Evolutionary conservation across 495 filamentous ascomycete species (phyloP).

Genomic region (Podospora pseudocomata): DNA sequence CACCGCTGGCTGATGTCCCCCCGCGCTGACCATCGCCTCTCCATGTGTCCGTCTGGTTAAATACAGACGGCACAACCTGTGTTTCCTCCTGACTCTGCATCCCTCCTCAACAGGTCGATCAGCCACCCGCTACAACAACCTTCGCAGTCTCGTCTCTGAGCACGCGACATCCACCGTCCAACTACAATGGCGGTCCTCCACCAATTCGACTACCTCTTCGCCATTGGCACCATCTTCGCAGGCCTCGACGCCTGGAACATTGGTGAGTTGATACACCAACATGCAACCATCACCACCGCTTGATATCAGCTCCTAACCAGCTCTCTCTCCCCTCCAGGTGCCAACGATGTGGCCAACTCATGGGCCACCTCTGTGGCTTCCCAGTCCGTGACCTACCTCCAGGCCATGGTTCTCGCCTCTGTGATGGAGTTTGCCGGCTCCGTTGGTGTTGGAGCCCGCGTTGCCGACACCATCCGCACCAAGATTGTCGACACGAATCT

Average conservation of each 20-base stretch:
- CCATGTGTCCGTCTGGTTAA: not conserved
- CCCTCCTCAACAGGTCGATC: slow-evolving; percentile 11
- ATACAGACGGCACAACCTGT: slow-evolving; percentile 1
- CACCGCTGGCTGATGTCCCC: slow-evolving; percentile 3
- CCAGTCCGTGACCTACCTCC: slow-evolving; percentile 59
- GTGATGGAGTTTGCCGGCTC: slow-evolving; percentile 66
- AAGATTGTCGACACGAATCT: slow-evolving; percentile 55
- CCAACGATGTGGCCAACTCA: slow-evolving; percentile 75
- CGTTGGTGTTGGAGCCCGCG: slow-evolving; percentile 59
- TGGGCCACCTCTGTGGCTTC: slow-evolving; percentile 70
- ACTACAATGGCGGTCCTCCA: slow-evolving; percentile 39
- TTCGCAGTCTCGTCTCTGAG: slow-evolving; percentile 11
- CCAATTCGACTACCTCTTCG: slow-evolving; percentile 68
- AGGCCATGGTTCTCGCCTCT: slow-evolving; percentile 65
- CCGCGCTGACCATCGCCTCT: not conserved
- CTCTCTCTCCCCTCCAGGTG: slow-evolving; percentile 26
- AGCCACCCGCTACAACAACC: not conserved
- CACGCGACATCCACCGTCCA: slow-evolving; percentile 10
- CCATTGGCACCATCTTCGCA: slow-evolving; percentile 72
- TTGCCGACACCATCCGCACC: slow-evolving; percentile 64
- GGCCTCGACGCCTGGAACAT: slow-evolving; percentile 71
- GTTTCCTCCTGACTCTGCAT: not conserved
- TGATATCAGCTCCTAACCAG: not conserved
- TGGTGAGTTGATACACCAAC: slow-evolving; percentile 28
- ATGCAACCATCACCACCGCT: not conserved